Evolutionary conservation across 805 yeast species (phyloP).

Genomic region (Candida cerambycidarum): DNA sequence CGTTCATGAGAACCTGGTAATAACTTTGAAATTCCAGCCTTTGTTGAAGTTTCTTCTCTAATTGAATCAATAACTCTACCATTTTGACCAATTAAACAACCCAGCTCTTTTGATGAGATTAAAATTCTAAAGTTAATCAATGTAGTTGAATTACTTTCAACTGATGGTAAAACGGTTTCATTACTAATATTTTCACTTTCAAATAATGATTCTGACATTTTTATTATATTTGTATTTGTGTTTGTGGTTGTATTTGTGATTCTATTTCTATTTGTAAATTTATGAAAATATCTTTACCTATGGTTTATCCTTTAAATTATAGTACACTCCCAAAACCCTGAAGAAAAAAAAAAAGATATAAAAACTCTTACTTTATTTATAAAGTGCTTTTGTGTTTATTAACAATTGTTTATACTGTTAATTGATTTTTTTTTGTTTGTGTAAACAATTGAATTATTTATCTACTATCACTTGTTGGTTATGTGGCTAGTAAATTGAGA

Average conservation of each 20-base stretch:
- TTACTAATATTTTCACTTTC: constrained; percentile 16
- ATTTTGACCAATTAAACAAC: constrained; percentile 83
- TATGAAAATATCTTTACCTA: no score
- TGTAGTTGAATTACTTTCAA: constrained; percentile 24
- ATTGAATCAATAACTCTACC: constrained; percentile 77
- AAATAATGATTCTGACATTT: constrained; percentile 19
- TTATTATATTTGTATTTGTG: not conserved
- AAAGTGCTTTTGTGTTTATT: not conserved
- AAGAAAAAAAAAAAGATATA: no score
- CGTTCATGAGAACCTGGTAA: constrained; percentile 81
- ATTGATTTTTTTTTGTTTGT: not conserved
- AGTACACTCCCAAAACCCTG: constrained; percentile 5
- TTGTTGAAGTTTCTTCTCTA: constrained; percentile 72
- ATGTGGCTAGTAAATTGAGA: constrained; percentile 6
- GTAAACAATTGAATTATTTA: no score
- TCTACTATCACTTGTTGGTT: not conserved
- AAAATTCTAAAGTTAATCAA: constrained; percentile 52
- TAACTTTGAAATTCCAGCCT: constrained; percentile 83
- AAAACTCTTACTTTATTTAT: not conserved
- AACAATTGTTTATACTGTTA: not conserved
- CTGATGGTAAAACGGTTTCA: constrained; percentile 11
- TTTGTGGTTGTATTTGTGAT: not conserved
- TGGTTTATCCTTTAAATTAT: constrained; percentile 1
- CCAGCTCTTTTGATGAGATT: constrained; percentile 84
- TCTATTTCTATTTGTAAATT: no score